phyloP scores from a whole-genome alignment of 441 rosid genomes.

The Breynia disticha region DNA sequence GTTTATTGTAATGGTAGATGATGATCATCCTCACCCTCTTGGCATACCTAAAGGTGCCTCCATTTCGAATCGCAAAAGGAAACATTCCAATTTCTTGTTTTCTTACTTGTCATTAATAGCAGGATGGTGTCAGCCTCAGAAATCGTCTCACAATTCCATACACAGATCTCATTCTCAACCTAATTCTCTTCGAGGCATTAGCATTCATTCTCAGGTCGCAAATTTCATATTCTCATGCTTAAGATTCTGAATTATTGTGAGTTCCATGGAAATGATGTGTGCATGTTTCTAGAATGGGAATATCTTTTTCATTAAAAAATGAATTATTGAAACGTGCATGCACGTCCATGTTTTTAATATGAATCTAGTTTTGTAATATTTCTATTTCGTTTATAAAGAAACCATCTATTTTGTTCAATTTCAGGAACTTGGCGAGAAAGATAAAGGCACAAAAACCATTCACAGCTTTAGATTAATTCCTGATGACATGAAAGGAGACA shows the following conservation, averaged over 20 bases:
- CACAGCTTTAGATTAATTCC: constrained; percentile 26
- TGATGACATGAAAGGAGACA: constrained; percentile 5
- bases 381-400: too few species aligned
- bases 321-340: background rate
- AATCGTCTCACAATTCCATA: constrained; percentile 4
- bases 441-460: constrained; percentile 20
- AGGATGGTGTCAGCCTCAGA: constrained; percentile 23
- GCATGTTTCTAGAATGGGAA: too few species aligned
- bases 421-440: constrained; percentile 17
- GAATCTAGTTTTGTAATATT: too few species aligned
- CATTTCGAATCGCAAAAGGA: constrained; percentile 18
- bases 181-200: background rate
- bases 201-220: constrained; percentile 9
- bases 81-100: constrained; percentile 22
- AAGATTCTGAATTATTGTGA: too few species aligned
- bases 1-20: constrained; percentile 25
- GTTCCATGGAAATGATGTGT: too few species aligned
- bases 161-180: background rate
- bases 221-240: too few species aligned
- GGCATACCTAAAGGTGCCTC: constrained; percentile 22
- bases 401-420: background rate
- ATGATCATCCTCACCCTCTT: constrained; percentile 9
- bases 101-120: constrained; percentile 22
- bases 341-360: too few species aligned
- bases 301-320: background rate